phyloP scores from a whole-genome alignment of 345 rosid genomes.

The thale cress (Arabidopsis thaliana) region TAIR10.1 NC_003075.7:9149501-9150000 shows the following conservation, averaged over 20 bases:
- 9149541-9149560: constrained; percentile 27
- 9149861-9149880: constrained; percentile 53
- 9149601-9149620: constrained; percentile 32
- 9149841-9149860: constrained; percentile 11
- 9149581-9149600: constrained; percentile 13
- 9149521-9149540: constrained; percentile 17
- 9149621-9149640: constrained; percentile 66
- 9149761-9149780: constrained; percentile 42
- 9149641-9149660: constrained; percentile 79
- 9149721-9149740: constrained; percentile 54
- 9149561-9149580: constrained; percentile 26
- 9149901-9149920: constrained; percentile 74
- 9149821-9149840: background rate
- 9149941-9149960: constrained; percentile 93
- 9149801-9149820: constrained; percentile 9
- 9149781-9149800: background rate
- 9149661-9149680: constrained; percentile 76
- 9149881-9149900: constrained; percentile 52
- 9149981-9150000: constrained; percentile 59
- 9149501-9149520: constrained; percentile 9
- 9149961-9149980: constrained; percentile 54
- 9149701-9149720: constrained; percentile 74
- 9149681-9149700: constrained; percentile 62
- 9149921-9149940: constrained; percentile 93
- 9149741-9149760: constrained; percentile 47